Evolutionary conservation across 78 protist species (phyloP), one percentile per base, ranked within the genome.

Genomic region (slime mould (Dictyostelium discoideum)): DNA sequence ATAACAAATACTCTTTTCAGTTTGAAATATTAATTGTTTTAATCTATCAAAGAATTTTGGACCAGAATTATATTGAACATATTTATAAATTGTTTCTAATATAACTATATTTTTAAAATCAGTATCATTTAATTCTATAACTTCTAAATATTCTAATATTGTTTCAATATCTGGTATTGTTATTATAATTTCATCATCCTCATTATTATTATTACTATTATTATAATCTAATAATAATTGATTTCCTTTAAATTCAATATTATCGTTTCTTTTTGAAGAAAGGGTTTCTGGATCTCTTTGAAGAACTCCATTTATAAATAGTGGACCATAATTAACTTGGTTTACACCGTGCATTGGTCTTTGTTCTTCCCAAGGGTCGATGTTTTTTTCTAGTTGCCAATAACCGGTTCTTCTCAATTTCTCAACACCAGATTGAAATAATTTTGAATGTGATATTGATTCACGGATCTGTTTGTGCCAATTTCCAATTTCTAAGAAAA

Each of bases 11-110:
- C 74, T 29, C 48, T 69, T 46, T 42, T 50, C 42, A 7, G 81
- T 16, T n/a, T 77, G 65, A 22, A 29, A 76, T n/a, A 87, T 22
- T 14, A 87, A 20, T 42, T n/a, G 32, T 46, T 87, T 87, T 46
- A 87, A 44, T 42, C 79, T 39, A 11, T 87, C 93, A 65, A 87
- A 87, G 44, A 79, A 87, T 78, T 87, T 87, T 65, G 85, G 86
- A 79, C 93, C 93, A 63, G 85, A 57, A 63, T 87, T 77, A 44
- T 79, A 87, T 42, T 87, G 93, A 50, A 87, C 80, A 63, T 87
- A 11, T 87, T 76, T 77, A 87, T 63, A 87, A 11, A 87, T 78
- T 3, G 86, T 87, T 77, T 87, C 93, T 9, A 87, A 24, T 60
- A 87, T 79, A 16, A 87, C 76, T 20, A 87, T n/a, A 77, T 87